phyloP scores from a whole-genome alignment of 805 yeast species.

The Candida boleticola region DNA sequence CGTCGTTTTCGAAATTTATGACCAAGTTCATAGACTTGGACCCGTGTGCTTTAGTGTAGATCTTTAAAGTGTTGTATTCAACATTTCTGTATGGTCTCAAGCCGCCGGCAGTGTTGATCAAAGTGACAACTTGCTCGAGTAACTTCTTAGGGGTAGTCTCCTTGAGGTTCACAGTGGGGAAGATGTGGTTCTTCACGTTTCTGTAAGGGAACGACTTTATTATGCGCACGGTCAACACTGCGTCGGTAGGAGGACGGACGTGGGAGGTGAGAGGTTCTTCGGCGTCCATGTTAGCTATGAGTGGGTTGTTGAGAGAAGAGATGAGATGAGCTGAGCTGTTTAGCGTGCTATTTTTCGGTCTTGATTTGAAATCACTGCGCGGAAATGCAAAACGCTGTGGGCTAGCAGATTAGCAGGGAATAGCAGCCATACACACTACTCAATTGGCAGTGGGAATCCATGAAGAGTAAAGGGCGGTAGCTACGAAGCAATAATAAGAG shows the following conservation, averaged over 20 bases:
- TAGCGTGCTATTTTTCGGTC: no score
- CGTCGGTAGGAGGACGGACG: conserved; percentile 67
- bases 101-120: conserved; percentile 57
- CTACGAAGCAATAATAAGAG: no score
- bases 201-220: conserved; percentile 90
- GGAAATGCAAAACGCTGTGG: no score
- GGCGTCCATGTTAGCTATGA: background rate
- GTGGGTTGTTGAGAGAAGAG: background rate
- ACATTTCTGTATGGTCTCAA: conserved; percentile 83
- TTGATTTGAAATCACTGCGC: no score
- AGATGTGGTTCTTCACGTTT: conserved; percentile 74
- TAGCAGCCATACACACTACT: no score
- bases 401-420: no score
- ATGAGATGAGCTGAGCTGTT: background rate
- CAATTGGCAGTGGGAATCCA: no score
- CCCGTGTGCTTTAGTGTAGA: conserved; percentile 94
- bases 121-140: conserved; percentile 47
- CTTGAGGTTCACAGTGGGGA: conserved; percentile 69
- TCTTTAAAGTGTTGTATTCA: conserved; percentile 69
- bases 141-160: conserved; percentile 64
- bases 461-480: no score
- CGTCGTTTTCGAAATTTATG: conserved; percentile 79
- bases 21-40: conserved; percentile 90
- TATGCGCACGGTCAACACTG: conserved; percentile 80
- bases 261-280: conserved; percentile 81